Evolutionary conservation across 2,329 filamentous ascomycete genomes (phyloP).

Genomic region (Phaeophleospora eucalypticola): DNA sequence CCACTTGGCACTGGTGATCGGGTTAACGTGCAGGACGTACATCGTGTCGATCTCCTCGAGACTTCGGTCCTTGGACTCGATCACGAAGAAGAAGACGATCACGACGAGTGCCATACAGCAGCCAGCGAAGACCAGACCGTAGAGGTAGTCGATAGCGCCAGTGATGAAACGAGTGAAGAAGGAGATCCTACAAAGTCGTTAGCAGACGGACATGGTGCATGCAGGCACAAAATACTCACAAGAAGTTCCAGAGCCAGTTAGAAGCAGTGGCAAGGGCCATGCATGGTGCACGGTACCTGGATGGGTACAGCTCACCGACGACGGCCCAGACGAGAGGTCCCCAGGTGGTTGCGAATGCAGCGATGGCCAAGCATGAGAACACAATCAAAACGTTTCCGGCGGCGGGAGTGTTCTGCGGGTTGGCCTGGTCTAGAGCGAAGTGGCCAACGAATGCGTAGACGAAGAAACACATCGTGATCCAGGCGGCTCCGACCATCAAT

Average conservation of each 20-base stretch:
- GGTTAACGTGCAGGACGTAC: slow-evolving; percentile 35
- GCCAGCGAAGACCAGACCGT: slow-evolving; percentile 38
- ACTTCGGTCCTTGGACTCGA: slow-evolving; percentile 35
- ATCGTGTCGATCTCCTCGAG: slow-evolving; percentile 41
- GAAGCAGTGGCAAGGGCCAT: slow-evolving; percentile 44
- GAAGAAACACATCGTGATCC: slow-evolving; percentile 55
- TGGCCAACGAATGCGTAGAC: slow-evolving; percentile 45
- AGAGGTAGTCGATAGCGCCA: slow-evolving; percentile 36
- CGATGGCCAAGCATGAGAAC: slow-evolving; percentile 36
- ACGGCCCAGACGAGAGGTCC: slow-evolving; percentile 34
- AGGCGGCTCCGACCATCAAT: slow-evolving; percentile 43
- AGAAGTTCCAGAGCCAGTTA: slow-evolving; percentile 38
- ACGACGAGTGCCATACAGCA: slow-evolving; percentile 33
- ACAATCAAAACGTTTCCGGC: slow-evolving; percentile 34
- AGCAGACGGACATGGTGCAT: background rate
- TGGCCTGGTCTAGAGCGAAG: slow-evolving; percentile 22
- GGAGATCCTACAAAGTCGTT: slow-evolving; percentile 21
- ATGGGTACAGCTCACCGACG: slow-evolving; percentile 34
- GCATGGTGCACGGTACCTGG: slow-evolving; percentile 39
- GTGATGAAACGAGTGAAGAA: slow-evolving; percentile 40
- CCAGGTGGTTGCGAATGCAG: slow-evolving; percentile 35
- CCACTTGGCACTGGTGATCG: slow-evolving; percentile 29
- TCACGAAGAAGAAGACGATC: slow-evolving; percentile 39
- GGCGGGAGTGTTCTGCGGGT: slow-evolving; percentile 21
- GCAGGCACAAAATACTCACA: background rate